These are phyloP conservation scores for Nicotiana paniculata DNA, from an alignment of 257 asterid genomes.

Conservation along the genomic window DNA sequence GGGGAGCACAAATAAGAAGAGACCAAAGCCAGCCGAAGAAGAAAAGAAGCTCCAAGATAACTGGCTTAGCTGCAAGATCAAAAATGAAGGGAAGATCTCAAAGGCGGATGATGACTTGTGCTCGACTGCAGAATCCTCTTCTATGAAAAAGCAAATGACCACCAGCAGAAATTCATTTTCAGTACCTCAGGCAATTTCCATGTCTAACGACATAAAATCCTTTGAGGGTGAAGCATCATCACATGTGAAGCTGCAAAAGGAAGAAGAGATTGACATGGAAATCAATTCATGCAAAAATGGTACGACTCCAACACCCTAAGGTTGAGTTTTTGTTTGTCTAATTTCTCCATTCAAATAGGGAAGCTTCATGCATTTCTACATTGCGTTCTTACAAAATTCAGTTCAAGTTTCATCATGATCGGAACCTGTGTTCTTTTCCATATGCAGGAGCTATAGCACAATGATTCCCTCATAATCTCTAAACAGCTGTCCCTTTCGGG, in stretches of 20 bases:
- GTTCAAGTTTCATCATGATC: neutral
- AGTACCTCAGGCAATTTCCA: conserved; percentile 46
- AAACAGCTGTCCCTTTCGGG: neutral
- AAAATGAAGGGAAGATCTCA: conserved; percentile 15
- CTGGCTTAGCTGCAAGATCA: conserved; percentile 15
- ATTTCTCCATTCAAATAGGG: neutral
- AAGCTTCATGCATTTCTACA: neutral
- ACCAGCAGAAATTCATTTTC: conserved; percentile 32
- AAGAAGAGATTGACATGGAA: conserved; percentile 30
- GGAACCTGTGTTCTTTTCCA: neutral
- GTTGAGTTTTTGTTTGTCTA: neutral
- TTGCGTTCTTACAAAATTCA: neutral
- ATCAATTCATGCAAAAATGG: conserved; percentile 41
- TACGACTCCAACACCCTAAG: conserved; percentile 8
- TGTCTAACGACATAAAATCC: conserved; percentile 21
- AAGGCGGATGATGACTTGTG: conserved; percentile 51
- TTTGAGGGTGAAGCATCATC: conserved; percentile 28
- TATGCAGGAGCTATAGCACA: conserved; percentile 11
- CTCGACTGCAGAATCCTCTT: conserved; percentile 86
- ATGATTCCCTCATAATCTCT: conserved; percentile 3
- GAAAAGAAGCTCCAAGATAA: conserved; percentile 22
- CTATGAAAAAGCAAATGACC: conserved; percentile 42
- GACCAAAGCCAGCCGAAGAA: conserved; percentile 32
- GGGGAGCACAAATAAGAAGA: conserved; percentile 30
- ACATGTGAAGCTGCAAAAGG: conserved; percentile 22